Evolutionary conservation across 495 filamentous ascomycete species (phyloP).

Genomic region (Xylaria sp.): DNA sequence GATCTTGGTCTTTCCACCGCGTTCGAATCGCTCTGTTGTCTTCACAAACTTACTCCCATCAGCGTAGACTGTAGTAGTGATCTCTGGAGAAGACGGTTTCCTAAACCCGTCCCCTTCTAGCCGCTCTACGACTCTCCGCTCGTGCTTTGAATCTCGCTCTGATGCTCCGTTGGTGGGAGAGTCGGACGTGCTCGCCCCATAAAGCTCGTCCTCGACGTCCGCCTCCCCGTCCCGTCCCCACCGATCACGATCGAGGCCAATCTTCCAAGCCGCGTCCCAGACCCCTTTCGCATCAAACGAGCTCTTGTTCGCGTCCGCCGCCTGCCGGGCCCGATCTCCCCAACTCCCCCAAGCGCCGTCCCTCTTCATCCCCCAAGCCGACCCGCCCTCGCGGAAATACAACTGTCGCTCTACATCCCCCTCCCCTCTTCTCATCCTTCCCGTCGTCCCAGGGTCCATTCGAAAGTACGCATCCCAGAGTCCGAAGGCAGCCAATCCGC

Average conservation of each 20-base stretch:
- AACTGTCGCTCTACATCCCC: background rate
- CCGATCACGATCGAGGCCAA: background rate
- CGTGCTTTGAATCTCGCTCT: background rate
- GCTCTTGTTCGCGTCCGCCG: background rate
- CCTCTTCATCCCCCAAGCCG: background rate
- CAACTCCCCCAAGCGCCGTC: background rate
- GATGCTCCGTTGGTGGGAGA: background rate
- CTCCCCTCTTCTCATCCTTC: background rate
- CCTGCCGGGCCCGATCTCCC: background rate
- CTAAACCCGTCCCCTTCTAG: background rate
- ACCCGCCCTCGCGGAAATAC: background rate
- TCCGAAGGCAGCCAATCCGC: constrained; percentile 18
- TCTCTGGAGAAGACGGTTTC: constrained; percentile 6
- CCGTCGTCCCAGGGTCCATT: constrained; percentile 15
- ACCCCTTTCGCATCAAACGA: background rate
- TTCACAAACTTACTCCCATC: constrained; percentile 35
- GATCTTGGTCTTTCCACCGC: constrained; percentile 16
- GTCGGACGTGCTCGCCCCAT: background rate
- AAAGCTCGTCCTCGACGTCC: constrained; percentile 15
- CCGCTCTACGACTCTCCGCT: background rate
- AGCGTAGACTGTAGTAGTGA: constrained; percentile 29
- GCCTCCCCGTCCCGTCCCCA: background rate
- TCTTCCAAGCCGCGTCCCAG: constrained; percentile 10
- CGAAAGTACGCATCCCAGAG: constrained; percentile 38
- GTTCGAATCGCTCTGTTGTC: constrained; percentile 21